These are phyloP conservation scores for Lentinula boryana DNA, from an alignment of 768 basidiomycete genomes.

Conservation along the genomic window DNA sequence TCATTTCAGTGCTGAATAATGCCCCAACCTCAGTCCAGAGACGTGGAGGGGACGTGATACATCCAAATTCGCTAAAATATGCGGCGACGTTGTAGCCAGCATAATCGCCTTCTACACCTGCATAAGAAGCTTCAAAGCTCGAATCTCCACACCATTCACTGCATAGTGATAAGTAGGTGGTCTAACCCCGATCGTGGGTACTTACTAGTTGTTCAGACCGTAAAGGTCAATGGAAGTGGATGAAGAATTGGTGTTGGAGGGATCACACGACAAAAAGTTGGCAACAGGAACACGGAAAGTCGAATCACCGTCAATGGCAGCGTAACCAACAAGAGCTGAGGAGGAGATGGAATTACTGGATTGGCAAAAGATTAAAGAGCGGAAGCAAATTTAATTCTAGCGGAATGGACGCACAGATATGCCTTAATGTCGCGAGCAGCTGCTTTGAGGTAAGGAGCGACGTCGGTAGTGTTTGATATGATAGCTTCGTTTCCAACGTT, in stretches of 20 bases:
- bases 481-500: constrained; percentile 89
- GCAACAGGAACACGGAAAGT: constrained; percentile 64
- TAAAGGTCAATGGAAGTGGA: constrained; percentile 74
- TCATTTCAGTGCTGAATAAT: constrained; percentile 69
- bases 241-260: constrained; percentile 43
- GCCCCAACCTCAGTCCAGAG: constrained; percentile 77
- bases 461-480: constrained; percentile 44
- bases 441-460: constrained; percentile 81
- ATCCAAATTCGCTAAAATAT: constrained; percentile 89
- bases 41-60: constrained; percentile 53
- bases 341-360: constrained; percentile 59
- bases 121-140: constrained; percentile 51
- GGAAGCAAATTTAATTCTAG: not conserved
- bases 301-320: constrained; percentile 71
- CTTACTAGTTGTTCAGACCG: constrained; percentile 84
- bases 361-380: constrained; percentile 1
- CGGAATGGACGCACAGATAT: constrained; percentile 58
- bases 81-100: constrained; percentile 69
- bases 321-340: constrained; percentile 72
- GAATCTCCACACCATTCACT: constrained; percentile 83
- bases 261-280: constrained; percentile 76
- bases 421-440: constrained; percentile 86
- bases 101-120: constrained; percentile 46
- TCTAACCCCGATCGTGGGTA: constrained; percentile 10
- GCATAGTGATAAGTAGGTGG: constrained; percentile 13